Evolutionary conservation across 805 yeast species (phyloP).

Genomic region (Candida sonorensis): DNA sequence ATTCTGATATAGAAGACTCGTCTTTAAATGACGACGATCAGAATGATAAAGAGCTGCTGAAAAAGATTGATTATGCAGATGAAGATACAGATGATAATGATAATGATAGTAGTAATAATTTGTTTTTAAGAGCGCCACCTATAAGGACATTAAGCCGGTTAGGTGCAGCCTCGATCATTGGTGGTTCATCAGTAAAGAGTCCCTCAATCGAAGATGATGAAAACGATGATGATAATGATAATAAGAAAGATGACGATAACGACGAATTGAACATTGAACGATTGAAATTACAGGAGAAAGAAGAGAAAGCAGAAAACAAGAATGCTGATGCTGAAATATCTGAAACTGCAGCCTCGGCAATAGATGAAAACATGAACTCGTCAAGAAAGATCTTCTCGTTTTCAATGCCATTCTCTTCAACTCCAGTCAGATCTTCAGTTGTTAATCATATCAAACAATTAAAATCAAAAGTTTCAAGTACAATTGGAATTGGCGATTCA

Average conservation of each 20-base stretch:
- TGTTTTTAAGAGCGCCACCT: too few species aligned
- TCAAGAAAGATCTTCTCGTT: slow-evolving; percentile 40
- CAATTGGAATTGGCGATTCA: slow-evolving; percentile 2
- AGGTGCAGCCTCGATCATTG: slow-evolving; percentile 42
- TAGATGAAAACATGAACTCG: too few species aligned
- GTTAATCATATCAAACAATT: slow-evolving; percentile 9
- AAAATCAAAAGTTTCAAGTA: neutral
- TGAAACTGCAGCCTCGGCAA: slow-evolving; percentile 24
- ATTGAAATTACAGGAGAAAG: too few species aligned
- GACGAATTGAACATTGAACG: too few species aligned
- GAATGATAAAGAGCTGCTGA: too few species aligned
- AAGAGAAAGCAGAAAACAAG: too few species aligned
- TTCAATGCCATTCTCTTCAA: slow-evolving; percentile 53
- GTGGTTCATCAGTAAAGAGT: slow-evolving; percentile 42
- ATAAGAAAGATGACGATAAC: slow-evolving; percentile 2
- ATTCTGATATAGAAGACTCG: too few species aligned
- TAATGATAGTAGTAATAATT: slow-evolving; percentile 1
- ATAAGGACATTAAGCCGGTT: too few species aligned
- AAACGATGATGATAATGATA: neutral
- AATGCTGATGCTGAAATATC: slow-evolving; percentile 11
- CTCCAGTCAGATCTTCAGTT: slow-evolving; percentile 7
- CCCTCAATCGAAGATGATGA: slow-evolving; percentile 1
- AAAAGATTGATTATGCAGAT: too few species aligned
- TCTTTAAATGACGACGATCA: too few species aligned
- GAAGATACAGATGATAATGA: neutral